Evolutionary conservation across 805 yeast genomes (phyloP), one percentile per base, ranked within the genome.

Genomic region (Starmerella potacharoeniae): DNA sequence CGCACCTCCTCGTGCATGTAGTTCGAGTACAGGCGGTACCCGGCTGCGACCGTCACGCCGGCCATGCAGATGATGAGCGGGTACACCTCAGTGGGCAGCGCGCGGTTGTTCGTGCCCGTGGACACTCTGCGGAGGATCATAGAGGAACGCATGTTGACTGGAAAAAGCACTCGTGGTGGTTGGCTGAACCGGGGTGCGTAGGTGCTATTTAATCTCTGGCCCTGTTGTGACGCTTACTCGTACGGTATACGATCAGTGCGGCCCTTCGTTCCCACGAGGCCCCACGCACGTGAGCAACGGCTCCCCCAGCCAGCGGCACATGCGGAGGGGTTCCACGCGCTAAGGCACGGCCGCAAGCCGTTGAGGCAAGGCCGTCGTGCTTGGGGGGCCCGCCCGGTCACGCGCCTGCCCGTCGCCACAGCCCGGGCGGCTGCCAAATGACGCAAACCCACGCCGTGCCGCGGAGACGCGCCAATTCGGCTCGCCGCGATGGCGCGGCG

Each of bases 11-110:
- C 63, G 41, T 31, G 35, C 54, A 49, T 43, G 55, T 62, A 60
- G 60, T 61, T 62, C 48, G 22, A n/a, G 50, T 30, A n/a, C 9
- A 62, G 54, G 17, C 64, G 60, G 59, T 53, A 62, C 44, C 53
- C 58, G 31, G 64, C 64, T 39, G n/a, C 46, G 36, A 37, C 51
- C 29, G 54, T 30, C 29, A 63, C 65, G 34, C 50, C 51, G 33
- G 56, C 61, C 58, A 57, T 57, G 56, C 55, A 55, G 46, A 56
- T 41, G 33, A 62, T n/a, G 16, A 63, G 60, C 36, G 66, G 65
- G 46, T 52, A 60, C 36, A 61, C 62, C 58, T 63, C 66, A 44
- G 48, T 33, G 35, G 66, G 66, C 34, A 63, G 17, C 35, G 49
- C 16, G 29, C 39, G 31, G 44, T n/a, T 10, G 51, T 41, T 33